Evolutionary conservation across 2,329 filamentous ascomycete genomes (phyloP).

Genomic region (Hymenoscyphus infarciens): DNA sequence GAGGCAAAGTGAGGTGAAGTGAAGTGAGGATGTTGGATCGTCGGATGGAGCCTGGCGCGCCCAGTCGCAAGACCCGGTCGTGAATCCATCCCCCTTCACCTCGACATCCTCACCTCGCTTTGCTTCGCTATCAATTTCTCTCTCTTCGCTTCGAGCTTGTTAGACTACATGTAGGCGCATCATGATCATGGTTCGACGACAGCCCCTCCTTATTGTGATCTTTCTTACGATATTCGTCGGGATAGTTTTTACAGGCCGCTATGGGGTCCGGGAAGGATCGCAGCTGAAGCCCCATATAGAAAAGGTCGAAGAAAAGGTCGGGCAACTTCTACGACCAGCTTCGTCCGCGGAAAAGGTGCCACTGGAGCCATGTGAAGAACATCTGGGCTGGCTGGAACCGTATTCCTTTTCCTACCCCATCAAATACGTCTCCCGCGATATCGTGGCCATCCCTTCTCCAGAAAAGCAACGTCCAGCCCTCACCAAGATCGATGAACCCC

Average conservation of each 20-base stretch:
- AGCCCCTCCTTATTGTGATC: conserved; percentile 21
- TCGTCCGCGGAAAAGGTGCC: conserved; percentile 13
- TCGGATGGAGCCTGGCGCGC: neutral
- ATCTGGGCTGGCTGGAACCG: conserved; percentile 30
- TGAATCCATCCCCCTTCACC: neutral
- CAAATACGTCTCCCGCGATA: conserved; percentile 31
- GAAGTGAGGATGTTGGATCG: neutral
- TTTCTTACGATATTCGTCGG: conserved; percentile 22
- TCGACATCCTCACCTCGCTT: neutral
- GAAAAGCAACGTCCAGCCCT: conserved; percentile 24
- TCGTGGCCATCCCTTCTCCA: conserved; percentile 22
- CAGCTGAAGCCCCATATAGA: conserved; percentile 8
- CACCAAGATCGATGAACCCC: conserved; percentile 27
- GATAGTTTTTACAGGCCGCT: conserved; percentile 22
- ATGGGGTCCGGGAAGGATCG: conserved; percentile 13
- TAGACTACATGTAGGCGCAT: conserved; percentile 19
- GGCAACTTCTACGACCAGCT: conserved; percentile 17
- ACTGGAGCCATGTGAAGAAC: conserved; percentile 21
- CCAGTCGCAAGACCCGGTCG: neutral
- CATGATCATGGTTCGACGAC: conserved; percentile 24
- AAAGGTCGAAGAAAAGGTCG: conserved; percentile 20
- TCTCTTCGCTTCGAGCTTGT: neutral
- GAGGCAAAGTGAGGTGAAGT: neutral
- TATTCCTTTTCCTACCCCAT: conserved; percentile 32
- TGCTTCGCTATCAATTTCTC: neutral